Conservation (phyloP, 176 grass and related monocot species). For the Leersia perrieri region DNA sequence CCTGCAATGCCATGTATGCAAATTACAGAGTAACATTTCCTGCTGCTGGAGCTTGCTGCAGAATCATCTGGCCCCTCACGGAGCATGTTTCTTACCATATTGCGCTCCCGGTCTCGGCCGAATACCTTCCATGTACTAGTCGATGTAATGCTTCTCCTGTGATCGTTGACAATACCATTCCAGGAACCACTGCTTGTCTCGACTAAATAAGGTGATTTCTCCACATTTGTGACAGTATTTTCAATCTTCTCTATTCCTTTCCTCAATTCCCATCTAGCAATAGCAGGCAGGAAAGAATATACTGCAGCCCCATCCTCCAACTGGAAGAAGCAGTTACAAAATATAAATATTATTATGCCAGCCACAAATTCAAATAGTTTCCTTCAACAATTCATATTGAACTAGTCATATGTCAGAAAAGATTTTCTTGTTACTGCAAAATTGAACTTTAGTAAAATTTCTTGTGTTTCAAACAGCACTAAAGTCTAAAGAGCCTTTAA, state of each 20-base stretch:
- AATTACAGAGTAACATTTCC: constrained; percentile 8
- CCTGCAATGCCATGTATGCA: constrained; percentile 22
- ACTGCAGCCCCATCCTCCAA: background rate
- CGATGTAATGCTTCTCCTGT: constrained; percentile 8
- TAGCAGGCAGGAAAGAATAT: background rate
- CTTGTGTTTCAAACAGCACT: too few relatives aligned
- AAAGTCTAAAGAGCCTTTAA: too few relatives aligned
- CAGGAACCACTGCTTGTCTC: background rate
- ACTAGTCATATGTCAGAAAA: too few relatives aligned
- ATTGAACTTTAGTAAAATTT: too few relatives aligned
- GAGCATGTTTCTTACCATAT: background rate
- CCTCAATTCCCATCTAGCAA: background rate
- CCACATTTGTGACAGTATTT: background rate
- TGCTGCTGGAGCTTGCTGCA: background rate
- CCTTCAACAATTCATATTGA: too few relatives aligned
- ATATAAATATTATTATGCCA: too few relatives aligned
- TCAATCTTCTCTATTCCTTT: constrained; percentile 27
- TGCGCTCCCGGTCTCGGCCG: background rate
- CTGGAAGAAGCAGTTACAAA: background rate
- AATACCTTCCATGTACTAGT: background rate
- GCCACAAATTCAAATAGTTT: too few relatives aligned
- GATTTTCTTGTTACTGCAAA: too few relatives aligned
- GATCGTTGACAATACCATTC: background rate
- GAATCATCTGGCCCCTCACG: background rate
- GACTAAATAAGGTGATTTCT: background rate